phyloP scores from a whole-genome alignment of 805 yeast genomes.

The Yarrowia hollandica region DNA sequence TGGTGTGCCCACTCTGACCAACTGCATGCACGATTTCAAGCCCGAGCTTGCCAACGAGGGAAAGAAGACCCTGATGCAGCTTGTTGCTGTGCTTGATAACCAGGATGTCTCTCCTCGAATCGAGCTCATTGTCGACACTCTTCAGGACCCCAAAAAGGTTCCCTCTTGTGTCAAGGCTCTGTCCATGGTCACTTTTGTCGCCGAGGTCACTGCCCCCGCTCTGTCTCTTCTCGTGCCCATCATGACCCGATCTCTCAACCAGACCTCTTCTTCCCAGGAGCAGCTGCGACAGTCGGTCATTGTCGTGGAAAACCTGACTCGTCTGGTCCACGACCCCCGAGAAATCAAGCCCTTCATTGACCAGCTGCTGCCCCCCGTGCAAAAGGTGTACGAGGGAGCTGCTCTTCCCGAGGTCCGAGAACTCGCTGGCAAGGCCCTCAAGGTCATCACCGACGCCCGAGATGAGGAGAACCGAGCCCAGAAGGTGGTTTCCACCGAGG shows the following conservation, averaged over 20 bases:
- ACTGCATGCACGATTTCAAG: conserved; percentile 90
- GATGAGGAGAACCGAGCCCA: conserved; percentile 70
- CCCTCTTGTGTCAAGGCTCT: conserved; percentile 85
- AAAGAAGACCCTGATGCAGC: conserved; percentile 62
- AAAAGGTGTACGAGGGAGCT: conserved; percentile 84
- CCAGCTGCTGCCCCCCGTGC: conserved; percentile 83
- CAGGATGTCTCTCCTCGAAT: conserved; percentile 86
- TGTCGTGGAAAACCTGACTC: conserved; percentile 91
- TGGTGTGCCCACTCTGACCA: conserved; percentile 82
- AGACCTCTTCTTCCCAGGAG: conserved; percentile 89
- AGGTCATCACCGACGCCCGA: conserved; percentile 80
- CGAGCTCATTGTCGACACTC: conserved; percentile 79
- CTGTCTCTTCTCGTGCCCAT: conserved; percentile 88
- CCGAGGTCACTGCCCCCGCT: conserved; percentile 97
- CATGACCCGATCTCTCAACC: conserved; percentile 80
- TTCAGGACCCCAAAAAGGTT: conserved; percentile 86
- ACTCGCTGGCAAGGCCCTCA: conserved; percentile 81
- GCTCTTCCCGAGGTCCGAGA: conserved; percentile 96
- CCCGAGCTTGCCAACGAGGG: conserved; percentile 93
- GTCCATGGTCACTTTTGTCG: conserved; percentile 93
- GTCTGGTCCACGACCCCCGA: conserved; percentile 88
- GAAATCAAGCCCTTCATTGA: conserved; percentile 91
- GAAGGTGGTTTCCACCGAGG: conserved; percentile 64
- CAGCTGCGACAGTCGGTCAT: conserved; percentile 95
- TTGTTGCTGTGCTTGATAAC: conserved; percentile 84